Base-by-base conservation (phyloP, 768 basidiomycete species). In the Podaxis rugospora region DNA sequence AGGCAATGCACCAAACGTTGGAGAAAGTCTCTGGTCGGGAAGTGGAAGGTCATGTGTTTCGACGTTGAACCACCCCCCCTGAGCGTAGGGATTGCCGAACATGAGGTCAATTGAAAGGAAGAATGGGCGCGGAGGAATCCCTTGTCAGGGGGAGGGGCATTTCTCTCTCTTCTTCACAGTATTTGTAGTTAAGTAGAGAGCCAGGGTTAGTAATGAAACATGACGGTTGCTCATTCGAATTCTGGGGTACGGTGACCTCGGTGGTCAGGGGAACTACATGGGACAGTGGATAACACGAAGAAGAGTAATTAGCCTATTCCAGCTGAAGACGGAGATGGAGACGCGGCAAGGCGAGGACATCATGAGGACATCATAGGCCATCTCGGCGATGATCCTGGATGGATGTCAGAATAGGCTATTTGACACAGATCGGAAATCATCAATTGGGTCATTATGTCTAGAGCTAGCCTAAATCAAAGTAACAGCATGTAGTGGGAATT, bases 1-100 rank as follows among this genome's bases (percentile, higher is more conserved):
- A 11, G 68, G 68, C 13, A 69, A 59, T 11, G 68, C 66, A 25
- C 68, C 68, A 44, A 63, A 66, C 5, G 63, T 62, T 11, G 68
- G 66, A 5, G 66, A 64, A 13, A 52, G 44, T n/a, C 61, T 62
- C 23, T 59, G 57, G 4, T 51, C 50, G 10, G 51, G 50, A 10
- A 55, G 54, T 49, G 63, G 61, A 16, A 49, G 56, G 13, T 27
- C 40, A 35, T 40, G 49, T 11, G 42, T 65, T n/a, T 59, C 28
- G 5, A 58, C 58, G 56, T 67, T 67, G 16, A 50, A 64, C 68
- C 66, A 69, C 0, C 62, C 68, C 13, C 61, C 68, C 61, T 66
- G 66, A 39, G 62, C 64, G 57, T 65, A 69, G 14, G 68, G 68
- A 52, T 69, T 69, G 21, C 57, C 63, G 39, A 56, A 59, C 66